Percentiles rank a stretch among this genome's conserved stretches.
phyloP scores from a whole-genome alignment of 140 eudicot genomes.

The Erigeron philadelphicus region DNA sequence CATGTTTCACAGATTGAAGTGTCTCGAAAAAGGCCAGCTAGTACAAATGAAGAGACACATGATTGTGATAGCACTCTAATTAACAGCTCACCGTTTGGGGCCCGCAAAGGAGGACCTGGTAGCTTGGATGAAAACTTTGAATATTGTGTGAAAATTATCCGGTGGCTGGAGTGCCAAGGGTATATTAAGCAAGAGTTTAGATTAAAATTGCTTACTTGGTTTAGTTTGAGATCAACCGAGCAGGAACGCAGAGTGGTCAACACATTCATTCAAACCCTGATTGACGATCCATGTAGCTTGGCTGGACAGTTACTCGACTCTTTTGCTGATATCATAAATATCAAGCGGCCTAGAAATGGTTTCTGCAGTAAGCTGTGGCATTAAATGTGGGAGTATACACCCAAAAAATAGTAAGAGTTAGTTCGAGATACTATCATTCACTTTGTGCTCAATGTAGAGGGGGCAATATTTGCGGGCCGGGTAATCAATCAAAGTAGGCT shows the following conservation, averaged over 20 bases:
- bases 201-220: slow-evolving; percentile 72
- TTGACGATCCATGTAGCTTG: slow-evolving; percentile 74
- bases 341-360: slow-evolving; percentile 56
- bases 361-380: slow-evolving; percentile 63
- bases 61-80: slow-evolving; percentile 71
- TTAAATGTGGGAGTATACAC: slow-evolving; percentile 14
- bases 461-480: not conserved
- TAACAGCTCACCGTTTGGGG: slow-evolving; percentile 51
- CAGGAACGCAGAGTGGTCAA: slow-evolving; percentile 83
- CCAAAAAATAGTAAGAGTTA: slow-evolving; percentile 17
- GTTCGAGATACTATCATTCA: not conserved
- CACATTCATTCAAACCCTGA: slow-evolving; percentile 59
- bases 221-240: slow-evolving; percentile 73
- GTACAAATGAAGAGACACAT: slow-evolving; percentile 41
- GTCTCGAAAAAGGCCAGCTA: slow-evolving; percentile 50
- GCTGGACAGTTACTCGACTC: slow-evolving; percentile 72
- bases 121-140: slow-evolving; percentile 68
- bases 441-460: slow-evolving; percentile 13
- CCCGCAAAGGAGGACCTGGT: slow-evolving; percentile 37
- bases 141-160: slow-evolving; percentile 63
- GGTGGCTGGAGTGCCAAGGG: slow-evolving; percentile 71
- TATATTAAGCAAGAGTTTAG: slow-evolving; percentile 67
- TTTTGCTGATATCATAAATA: slow-evolving; percentile 54
- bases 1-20: slow-evolving; percentile 20
- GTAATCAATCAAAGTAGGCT: not conserved